Base-by-base conservation (phyloP, 2,329 filamentous ascomycete species). In the Colletotrichum sp. region DNA sequence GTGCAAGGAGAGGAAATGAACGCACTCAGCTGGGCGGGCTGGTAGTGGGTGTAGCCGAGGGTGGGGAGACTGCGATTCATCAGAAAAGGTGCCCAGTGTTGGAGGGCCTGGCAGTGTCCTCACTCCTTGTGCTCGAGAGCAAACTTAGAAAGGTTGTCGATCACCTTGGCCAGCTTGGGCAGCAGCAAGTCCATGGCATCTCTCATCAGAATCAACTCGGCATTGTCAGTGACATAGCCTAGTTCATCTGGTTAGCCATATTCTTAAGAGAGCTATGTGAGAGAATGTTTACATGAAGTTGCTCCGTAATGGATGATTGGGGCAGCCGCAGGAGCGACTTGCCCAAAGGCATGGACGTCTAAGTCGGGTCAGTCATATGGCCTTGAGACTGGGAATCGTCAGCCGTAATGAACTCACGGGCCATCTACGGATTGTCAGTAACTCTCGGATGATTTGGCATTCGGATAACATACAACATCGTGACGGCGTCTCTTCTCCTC, bases 121-220 rank as follows among this genome's bases (percentile, higher is more conserved):
- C 26, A 65, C 78, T 93, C 68, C 78, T 74, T 75, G 77, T 91
- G 93, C 82, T 96, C 83, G 75, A 93, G 83, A 7, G 95, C 94
- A 83, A 98, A 97, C 36, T 89, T 83, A 28, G 90, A 88, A 32
- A 98, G 89, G 84, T 96, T 96, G 77, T 91, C 86, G 78, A 98
- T 93, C 71, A 96, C 93, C 79, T 92, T 95, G 68, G 95, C 95
- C 8, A 98, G 85, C 85, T 96, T 98, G 43, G 92, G 92, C 10
- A 94, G 87, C 6, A 98, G 83, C n/a, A 98, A 86, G 79, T 96
- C 92, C 72, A 98, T 86, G 7, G 92, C 95, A 36, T 86, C 81
- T 28, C 92, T 61, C 67, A 96, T 90, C 80, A 98, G 91, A 78
- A 98, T 95, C 43, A 96, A 86, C 80, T 96, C 95, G 4, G 93